Conservation (phyloP, 1,284 basidiomycete genomes). For the Tetrapyrgos nigripes region DNA sequence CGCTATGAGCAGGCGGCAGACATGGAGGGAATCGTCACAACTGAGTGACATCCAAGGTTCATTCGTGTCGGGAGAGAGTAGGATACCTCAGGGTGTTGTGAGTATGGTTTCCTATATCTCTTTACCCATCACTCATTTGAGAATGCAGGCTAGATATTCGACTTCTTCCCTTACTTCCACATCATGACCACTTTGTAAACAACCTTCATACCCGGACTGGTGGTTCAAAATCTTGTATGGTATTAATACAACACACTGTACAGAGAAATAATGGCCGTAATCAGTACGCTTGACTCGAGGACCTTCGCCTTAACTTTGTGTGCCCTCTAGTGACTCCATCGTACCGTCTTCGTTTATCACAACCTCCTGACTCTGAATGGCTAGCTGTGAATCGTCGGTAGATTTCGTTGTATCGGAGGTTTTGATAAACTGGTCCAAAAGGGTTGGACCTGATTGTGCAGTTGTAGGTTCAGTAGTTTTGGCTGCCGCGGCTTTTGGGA, state of each 20-base stretch:
- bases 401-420: not conserved
- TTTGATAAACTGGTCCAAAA: conserved; percentile 14
- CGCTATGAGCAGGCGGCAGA: not conserved
- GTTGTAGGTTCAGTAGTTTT: not conserved
- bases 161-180: too few relatives aligned
- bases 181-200: too few relatives aligned
- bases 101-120: too few relatives aligned
- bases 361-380: conserved; percentile 1
- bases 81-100: not conserved
- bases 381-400: not conserved
- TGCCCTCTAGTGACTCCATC: not conserved
- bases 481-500: conserved; percentile 15
- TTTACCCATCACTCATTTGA: too few relatives aligned
- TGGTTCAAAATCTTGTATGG: too few relatives aligned
- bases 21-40: not conserved
- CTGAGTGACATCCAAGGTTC: not conserved
- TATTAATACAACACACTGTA: not conserved
- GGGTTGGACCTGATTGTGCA: conserved; percentile 1
- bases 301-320: not conserved
- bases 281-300: too few relatives aligned
- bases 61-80: not conserved
- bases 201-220: too few relatives aligned
- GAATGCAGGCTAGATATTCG: too few relatives aligned
- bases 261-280: not conserved
- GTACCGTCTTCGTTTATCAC: conserved; percentile 14